Evolutionary conservation across 495 filamentous ascomycete genomes (phyloP), one percentile per base, ranked within the genome.

Genomic region (Cudoniella acicularis): DNA sequence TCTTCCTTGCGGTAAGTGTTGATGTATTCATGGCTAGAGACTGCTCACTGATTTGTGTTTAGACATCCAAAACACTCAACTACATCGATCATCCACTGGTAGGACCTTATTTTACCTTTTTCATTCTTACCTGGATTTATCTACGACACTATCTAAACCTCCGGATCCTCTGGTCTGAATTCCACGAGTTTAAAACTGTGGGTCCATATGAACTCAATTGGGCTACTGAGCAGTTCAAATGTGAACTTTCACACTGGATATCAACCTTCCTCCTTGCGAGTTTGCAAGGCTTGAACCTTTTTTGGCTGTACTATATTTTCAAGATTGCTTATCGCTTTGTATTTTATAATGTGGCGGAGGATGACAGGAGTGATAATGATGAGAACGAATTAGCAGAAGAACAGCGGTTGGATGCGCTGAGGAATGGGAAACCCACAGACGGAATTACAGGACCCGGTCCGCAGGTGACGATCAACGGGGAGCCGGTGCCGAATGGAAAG

Each of bases 11-110:
- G 20, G 91, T 94, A 85, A 72, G 89, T 79, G 45, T 20, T 42
- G n/a, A n/a, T n/a, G n/a, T n/a, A n/a, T n/a, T n/a, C n/a, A n/a
- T n/a, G n/a, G n/a, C n/a, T n/a, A n/a, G n/a, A n/a, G n/a, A n/a
- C n/a, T n/a, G n/a, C n/a, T n/a, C n/a, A n/a, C n/a, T n/a, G n/a
- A n/a, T n/a, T n/a, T n/a, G n/a, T n/a, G n/a, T n/a, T n/a, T n/a
- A 96, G 87, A 96, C 91, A 2, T 96, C 92, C 51, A 98, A 98
- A 76, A 86, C 86, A 1, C 81, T 98, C 53, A 96, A 96, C 75
- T 98, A 98, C 73, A 73, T 98, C 57, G 89, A 96, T 66, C 84
- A 87, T 42, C 72, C 77, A 51, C 77, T 96, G 46, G 88, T 87
- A 0, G 82, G 77, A 2, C 92, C 90, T 13, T 98, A 92, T 76